Evolutionary conservation across 176 grass and related monocot species (phyloP).

Genomic region (Metroxylon sagu): DNA sequence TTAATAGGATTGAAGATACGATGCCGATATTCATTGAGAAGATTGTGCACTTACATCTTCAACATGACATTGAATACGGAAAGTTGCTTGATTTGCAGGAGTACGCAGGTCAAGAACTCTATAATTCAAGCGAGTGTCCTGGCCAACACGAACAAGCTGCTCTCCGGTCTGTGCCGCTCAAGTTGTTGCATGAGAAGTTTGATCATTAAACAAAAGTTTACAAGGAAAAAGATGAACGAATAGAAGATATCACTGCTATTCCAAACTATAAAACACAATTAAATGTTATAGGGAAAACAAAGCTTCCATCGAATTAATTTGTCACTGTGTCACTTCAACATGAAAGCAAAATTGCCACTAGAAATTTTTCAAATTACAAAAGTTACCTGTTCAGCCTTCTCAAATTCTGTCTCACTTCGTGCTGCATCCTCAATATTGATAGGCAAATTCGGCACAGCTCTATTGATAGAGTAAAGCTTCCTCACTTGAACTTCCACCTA

Average conservation of each 20-base stretch:
- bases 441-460: slow-evolving; percentile 58
- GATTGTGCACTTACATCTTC: slow-evolving; percentile 45
- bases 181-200: background rate
- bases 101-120: slow-evolving; percentile 69
- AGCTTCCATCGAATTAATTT: too few species aligned
- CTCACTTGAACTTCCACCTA: slow-evolving; percentile 82
- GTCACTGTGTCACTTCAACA: too few species aligned
- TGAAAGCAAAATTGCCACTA: too few species aligned
- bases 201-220: background rate
- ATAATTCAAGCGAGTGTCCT: slow-evolving; percentile 72
- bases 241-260: too few species aligned
- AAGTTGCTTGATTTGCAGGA: slow-evolving; percentile 65
- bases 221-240: background rate
- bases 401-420: slow-evolving; percentile 60
- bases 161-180: slow-evolving; percentile 45
- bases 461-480: slow-evolving; percentile 82
- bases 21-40: background rate
- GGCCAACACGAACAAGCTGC: slow-evolving; percentile 76
- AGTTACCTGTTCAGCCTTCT: slow-evolving; percentile 59
- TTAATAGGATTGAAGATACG: too few species aligned
- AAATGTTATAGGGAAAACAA: too few species aligned
- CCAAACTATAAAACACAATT: too few species aligned
- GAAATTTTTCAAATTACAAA: background rate
- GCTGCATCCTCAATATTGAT: slow-evolving; percentile 87
- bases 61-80: slow-evolving; percentile 71